A percentile compares a stretch with the other conserved stretches of the same genome.
Conservation (phyloP, 75 land plant genomes). For the Larix kaempferi region DNA sequence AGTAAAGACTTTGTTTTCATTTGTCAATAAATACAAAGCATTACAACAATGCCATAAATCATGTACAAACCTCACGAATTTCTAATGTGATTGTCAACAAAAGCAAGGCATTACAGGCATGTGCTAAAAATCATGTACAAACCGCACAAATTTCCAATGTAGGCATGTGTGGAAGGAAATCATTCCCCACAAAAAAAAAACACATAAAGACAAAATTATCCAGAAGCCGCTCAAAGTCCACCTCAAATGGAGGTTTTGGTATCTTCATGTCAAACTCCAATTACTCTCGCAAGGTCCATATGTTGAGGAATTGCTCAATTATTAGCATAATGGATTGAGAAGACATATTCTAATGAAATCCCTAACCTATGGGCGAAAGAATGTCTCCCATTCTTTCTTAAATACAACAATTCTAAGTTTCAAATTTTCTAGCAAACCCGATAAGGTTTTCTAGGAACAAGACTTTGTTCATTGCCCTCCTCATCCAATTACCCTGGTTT, state of each 20-base stretch:
- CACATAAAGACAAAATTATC: conserved; percentile 98
- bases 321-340: background rate
- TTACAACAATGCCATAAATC: too few relatives aligned
- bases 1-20: too few relatives aligned
- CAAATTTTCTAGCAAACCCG: conserved; percentile 25
- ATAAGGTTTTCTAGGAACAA: conserved; percentile 31
- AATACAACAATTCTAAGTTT: background rate
- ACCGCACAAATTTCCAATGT: conserved; percentile 98
- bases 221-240: conserved; percentile 79
- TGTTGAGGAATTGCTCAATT: conserved; percentile 71
- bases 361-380: background rate
- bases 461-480: conserved; percentile 16
- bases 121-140: conserved; percentile 6
- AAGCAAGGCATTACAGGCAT: conserved; percentile 71
- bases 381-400: background rate
- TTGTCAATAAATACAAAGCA: too few relatives aligned
- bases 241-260: conserved; percentile 61
- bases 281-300: conserved; percentile 93
- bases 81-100: conserved; percentile 86
- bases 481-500: conserved; percentile 29
- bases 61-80: conserved; percentile 53
- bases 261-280: conserved; percentile 79
- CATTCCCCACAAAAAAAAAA: conserved; percentile 99
- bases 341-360: background rate
- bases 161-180: conserved; percentile 98